phyloP scores from a whole-genome alignment of 208 protist genomes.

The Crithidia acanthocephali region DNA sequence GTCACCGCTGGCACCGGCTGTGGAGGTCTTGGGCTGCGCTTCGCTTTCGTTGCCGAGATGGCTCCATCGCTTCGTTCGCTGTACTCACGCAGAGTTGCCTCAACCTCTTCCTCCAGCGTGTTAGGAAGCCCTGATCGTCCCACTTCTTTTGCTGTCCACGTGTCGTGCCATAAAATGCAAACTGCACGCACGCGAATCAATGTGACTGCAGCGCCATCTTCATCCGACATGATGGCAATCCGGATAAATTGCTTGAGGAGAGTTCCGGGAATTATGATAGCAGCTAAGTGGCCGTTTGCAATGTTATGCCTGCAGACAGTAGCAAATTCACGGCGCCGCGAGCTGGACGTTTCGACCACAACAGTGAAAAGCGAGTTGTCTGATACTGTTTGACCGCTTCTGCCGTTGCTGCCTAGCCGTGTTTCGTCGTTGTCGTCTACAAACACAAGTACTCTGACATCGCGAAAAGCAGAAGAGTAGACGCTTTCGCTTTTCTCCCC shows the following conservation, averaged over 20 bases:
- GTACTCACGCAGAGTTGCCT: neutral
- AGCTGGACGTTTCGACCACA: conserved; percentile 20
- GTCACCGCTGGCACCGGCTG: too few species aligned
- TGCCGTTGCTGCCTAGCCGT: neutral
- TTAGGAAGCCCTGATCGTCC: neutral
- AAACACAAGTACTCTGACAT: neutral
- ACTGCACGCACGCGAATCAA: conserved; percentile 19
- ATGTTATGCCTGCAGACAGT: neutral
- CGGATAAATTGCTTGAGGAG: conserved; percentile 13
- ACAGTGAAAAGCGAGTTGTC: neutral
- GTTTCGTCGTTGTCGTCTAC: neutral
- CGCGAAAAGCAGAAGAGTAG: neutral
- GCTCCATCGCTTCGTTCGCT: neutral
- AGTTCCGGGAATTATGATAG: conserved; percentile 11
- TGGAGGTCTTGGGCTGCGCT: too few species aligned
- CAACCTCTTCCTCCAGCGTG: conserved; percentile 10
- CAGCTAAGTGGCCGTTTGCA: neutral
- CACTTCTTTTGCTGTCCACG: neutral
- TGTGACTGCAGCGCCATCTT: neutral
- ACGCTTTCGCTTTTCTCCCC: too few species aligned
- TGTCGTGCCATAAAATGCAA: conserved; percentile 18
- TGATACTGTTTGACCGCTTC: neutral
- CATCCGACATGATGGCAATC: neutral
- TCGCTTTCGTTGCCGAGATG: neutral
- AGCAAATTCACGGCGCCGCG: conserved; percentile 11